Percentiles rank a stretch among this genome's conserved stretches.
Conservation (phyloP, 805 yeast genomes). For the Candida khao-thaluensis region DNA sequence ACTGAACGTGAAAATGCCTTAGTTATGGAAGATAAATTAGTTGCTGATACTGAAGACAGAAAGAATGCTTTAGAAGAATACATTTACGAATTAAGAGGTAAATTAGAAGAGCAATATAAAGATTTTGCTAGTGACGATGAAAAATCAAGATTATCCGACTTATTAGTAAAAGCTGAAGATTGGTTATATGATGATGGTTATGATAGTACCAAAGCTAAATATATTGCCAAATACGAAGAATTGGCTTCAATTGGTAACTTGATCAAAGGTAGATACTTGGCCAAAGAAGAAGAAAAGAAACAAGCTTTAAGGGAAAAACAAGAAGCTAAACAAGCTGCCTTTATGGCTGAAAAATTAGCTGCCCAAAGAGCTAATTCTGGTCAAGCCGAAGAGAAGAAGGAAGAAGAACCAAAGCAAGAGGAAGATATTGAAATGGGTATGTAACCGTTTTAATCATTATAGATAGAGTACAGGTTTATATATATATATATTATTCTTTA, state of each 20-base stretch:
- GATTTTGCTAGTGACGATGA: constrained; percentile 89
- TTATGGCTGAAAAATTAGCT: constrained; percentile 78
- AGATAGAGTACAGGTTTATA: constrained; percentile 5
- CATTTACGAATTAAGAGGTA: constrained; percentile 95
- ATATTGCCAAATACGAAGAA: constrained; percentile 97
- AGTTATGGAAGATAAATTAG: constrained; percentile 89
- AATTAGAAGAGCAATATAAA: constrained; percentile 87
- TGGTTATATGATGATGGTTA: constrained; percentile 98
- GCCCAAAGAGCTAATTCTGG: constrained; percentile 64
- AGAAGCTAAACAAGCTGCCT: constrained; percentile 82
- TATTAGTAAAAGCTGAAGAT: constrained; percentile 86
- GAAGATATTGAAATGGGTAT: constrained; percentile 38
- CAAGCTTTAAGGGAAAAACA: constrained; percentile 83
- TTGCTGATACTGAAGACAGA: constrained; percentile 97
- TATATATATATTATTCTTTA: too few species aligned
- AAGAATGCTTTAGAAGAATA: constrained; percentile 98
- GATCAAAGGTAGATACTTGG: constrained; percentile 90
- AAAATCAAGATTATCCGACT: constrained; percentile 70
- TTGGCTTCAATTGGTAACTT: constrained; percentile 92
- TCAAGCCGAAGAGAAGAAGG: constrained; percentile 21
- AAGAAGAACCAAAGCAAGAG: constrained; percentile 20
- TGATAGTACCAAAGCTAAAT: constrained; percentile 93
- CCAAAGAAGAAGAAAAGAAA: constrained; percentile 93
- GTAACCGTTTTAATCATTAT: constrained; percentile 8
- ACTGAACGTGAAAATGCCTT: constrained; percentile 84